Percentiles rank a stretch among this genome's conserved stretches.
These are phyloP conservation scores for Cucumis sativus DNA, from an alignment of 306 rosid genomes.

Conservation along the genomic window DNA sequence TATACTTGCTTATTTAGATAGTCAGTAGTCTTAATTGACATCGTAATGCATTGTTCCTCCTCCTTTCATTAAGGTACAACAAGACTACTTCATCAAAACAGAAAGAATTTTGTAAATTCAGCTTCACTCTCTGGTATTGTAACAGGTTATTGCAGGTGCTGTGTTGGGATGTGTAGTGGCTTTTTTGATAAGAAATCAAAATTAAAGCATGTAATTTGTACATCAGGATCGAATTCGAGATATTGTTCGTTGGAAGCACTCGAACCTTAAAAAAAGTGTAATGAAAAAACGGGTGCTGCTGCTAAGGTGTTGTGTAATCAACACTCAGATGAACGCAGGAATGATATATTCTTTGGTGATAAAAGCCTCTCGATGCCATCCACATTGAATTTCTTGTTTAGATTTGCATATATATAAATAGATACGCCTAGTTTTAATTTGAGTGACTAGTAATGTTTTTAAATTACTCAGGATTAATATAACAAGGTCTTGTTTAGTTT, in stretches of 20 bases:
- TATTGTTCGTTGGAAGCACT: not conserved
- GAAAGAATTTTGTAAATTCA: not conserved
- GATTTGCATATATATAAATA: not conserved
- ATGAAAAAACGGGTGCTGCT: conserved; percentile 7
- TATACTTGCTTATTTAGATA: no score
- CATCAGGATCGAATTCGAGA: not conserved
- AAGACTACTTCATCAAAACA: not conserved
- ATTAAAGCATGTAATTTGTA: not conserved
- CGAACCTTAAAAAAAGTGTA: not conserved
- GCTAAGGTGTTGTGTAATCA: not conserved
- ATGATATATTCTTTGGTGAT: not conserved
- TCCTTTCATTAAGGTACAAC: not conserved
- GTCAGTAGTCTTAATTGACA: not conserved
- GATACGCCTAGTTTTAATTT: no score
- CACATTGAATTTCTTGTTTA: not conserved
- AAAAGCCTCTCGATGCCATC: not conserved
- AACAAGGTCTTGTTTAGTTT: no score
- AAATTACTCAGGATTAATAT: no score
- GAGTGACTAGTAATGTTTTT: no score
- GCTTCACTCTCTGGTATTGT: not conserved
- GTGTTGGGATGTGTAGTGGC: conserved; percentile 67
- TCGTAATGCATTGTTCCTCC: not conserved
- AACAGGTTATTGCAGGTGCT: conserved; percentile 77
- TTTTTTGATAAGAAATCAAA: conserved; percentile 18
- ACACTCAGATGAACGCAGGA: not conserved